phyloP scores from a whole-genome alignment of 352 stramenopile species.

The Globisporangium nagaii region DNA sequence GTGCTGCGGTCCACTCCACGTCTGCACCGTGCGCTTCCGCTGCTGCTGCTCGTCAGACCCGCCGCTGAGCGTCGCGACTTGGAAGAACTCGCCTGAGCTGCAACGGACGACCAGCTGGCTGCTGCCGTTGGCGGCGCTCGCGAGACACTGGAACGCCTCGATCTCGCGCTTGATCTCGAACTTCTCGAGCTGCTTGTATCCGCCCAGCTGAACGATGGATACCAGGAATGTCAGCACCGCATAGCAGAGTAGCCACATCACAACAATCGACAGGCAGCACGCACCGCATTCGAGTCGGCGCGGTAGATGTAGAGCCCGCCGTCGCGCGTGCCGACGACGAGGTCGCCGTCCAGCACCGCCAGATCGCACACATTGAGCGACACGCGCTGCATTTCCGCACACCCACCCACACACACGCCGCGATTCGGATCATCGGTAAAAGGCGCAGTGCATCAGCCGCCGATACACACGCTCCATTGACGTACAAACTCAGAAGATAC shows the following conservation, averaged over 20 bases:
- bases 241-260: not conserved
- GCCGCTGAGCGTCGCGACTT: conserved; percentile 11
- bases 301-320: conserved; percentile 53
- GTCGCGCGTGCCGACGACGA: conserved; percentile 63
- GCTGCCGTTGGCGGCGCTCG: not conserved
- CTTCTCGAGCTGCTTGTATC: conserved; percentile 44
- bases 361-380: conserved; percentile 67
- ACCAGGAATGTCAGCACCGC: too few species aligned
- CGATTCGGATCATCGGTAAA: too few species aligned
- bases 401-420: not conserved
- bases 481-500: conserved; percentile 65
- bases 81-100: conserved; percentile 50
- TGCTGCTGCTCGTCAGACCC: conserved; percentile 15
- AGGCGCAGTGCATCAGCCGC: not conserved
- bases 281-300: conserved; percentile 22
- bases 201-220: conserved; percentile 23
- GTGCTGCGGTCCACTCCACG: conserved; percentile 27
- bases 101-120: conserved; percentile 36
- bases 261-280: not conserved
- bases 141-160: conserved; percentile 40
- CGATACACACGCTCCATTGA: not conserved
- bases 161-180: conserved; percentile 57
- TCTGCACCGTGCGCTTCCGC: conserved; percentile 17
- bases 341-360: conserved; percentile 36
- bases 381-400: conserved; percentile 32